Evolutionary conservation across 2,329 filamentous ascomycete genomes (phyloP), one percentile per base, ranked within the genome.

Genomic region (Claviceps cyperi): DNA sequence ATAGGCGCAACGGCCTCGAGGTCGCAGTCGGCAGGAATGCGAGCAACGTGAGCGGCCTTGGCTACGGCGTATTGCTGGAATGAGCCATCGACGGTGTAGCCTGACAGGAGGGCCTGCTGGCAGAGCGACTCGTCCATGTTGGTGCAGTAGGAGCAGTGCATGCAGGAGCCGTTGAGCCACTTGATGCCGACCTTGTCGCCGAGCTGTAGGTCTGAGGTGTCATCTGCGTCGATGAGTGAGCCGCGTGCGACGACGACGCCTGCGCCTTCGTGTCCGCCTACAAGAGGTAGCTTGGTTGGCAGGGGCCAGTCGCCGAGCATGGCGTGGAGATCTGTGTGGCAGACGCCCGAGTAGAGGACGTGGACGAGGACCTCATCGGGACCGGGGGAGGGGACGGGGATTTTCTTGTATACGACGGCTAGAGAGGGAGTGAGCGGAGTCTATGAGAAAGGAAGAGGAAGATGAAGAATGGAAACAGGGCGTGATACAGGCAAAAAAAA

Each of bases 41-140:
- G 81, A 28, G 88, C 86, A 15, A 92, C 81, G 66, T 94, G 86
- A 17, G 84, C 80, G 15, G 88, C 89, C 68, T 94, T 94, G 58
- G 82, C 89, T 57, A 95, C 79, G 65, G 78, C 80, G 72, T 94
- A 96, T 73, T 95, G 82, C 73, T 96, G 90, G 77, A 96, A 96
- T 41, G 83, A 82, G 35, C 90, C 90, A 64, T 95, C 86, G 63
- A 95, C 88, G 4, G 87, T 94, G 76, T 94, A 95, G 51, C 91
- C 91, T 1, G 88, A 94, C 40, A 95, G 78, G 37, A 77, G 70
- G 24, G 86, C 80, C 52, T 85, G 72, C 15, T 76, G 67, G 71
- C 91, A 97, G 5, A 95, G 81, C 2, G 87, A 83, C 71, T 96
- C 90, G 58, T 94, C 85, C 46, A 78, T 67, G 58, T 81, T 76